These are phyloP conservation scores for Spirogloea muscicola DNA, from an alignment of 139 green algal genomes.

Conservation along the genomic window DNA sequence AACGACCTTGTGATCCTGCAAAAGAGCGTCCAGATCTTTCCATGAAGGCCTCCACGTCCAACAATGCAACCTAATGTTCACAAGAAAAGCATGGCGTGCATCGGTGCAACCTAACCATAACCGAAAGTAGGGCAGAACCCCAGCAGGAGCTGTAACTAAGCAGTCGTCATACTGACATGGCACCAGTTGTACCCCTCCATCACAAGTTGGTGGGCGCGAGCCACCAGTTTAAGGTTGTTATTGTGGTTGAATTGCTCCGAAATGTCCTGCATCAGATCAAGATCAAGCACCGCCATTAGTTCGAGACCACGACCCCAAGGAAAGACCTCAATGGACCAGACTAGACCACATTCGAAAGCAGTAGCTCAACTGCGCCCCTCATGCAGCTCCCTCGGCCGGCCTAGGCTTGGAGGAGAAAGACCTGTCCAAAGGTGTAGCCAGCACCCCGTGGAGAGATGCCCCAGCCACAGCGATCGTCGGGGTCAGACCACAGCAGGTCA, in stretches of 20 bases:
- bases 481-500: slow-evolving; percentile 95
- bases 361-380: neutral
- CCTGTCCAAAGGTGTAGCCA: slow-evolving; percentile 92
- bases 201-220: slow-evolving; percentile 96
- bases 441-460: slow-evolving; percentile 92
- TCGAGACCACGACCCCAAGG: too few relatives aligned
- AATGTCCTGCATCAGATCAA: slow-evolving; percentile 76
- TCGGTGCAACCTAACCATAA: too few relatives aligned
- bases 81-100: too few relatives aligned
- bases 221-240: slow-evolving; percentile 92
- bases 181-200: slow-evolving; percentile 86
- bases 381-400: too few relatives aligned
- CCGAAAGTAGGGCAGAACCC: too few relatives aligned
- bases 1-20: slow-evolving; percentile 90
- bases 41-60: too few relatives aligned
- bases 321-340: too few relatives aligned
- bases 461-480: slow-evolving; percentile 93
- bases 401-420: too few relatives aligned
- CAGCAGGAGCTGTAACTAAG: too few relatives aligned
- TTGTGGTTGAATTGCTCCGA: slow-evolving; percentile 96
- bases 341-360: too few relatives aligned
- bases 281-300: neutral
- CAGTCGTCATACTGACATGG: slow-evolving; percentile 39
- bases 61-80: too few relatives aligned
- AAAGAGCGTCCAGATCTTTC: too few relatives aligned